Evolutionary conservation across 768 basidiomycete species (phyloP), one percentile per base, ranked within the genome.

Genomic region (Wakefieldia striispora): DNA sequence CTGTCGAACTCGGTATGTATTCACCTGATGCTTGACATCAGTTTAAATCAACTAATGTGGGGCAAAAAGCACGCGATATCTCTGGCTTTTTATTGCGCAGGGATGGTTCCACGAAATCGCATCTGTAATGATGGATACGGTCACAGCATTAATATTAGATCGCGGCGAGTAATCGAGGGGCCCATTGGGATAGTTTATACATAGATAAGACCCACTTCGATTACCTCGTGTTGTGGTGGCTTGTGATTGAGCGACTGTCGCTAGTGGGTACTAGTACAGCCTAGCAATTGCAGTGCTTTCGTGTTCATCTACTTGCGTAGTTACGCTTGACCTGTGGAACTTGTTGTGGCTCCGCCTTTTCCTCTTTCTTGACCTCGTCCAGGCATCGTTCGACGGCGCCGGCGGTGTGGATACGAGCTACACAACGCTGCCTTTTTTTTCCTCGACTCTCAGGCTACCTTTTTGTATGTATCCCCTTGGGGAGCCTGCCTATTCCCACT

Each of bases 1-100:
- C 66, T 6, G 19, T 48, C 19, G 65, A 67, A 26, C 61, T 69
- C 9, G 67, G 66, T 67, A n/a, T 7, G 62, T 54, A n/a, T 2
- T 27, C 2, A 14, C 4, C n/a, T 24, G 9, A 2, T 1, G 6
- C 14, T 19, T 17, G n/a, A 17, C 6, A 26, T 9, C 9, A 10
- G 16, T 33, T 33, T 3, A 44, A 29, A 33, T 33, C 27, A 14
- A 12, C 26, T 31, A 48, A 57, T 14, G n/a, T 1, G 19, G 23
- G 4, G 21, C 35, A 17, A 19, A 4, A 20, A 65, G 66, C 66
- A 9, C 56, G 45, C 21, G 61, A 69, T 27, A 34, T 68, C 23
- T 60, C 65, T 14, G 48, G 48, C 12, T 68, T 70, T 40, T 12
- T 68, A 24, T 35, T 58, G 49, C 40, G 42, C 38, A 54, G 45